phyloP scores from a whole-genome alignment of 352 stramenopile genomes.

The Globisporangium ultimum region DNA sequence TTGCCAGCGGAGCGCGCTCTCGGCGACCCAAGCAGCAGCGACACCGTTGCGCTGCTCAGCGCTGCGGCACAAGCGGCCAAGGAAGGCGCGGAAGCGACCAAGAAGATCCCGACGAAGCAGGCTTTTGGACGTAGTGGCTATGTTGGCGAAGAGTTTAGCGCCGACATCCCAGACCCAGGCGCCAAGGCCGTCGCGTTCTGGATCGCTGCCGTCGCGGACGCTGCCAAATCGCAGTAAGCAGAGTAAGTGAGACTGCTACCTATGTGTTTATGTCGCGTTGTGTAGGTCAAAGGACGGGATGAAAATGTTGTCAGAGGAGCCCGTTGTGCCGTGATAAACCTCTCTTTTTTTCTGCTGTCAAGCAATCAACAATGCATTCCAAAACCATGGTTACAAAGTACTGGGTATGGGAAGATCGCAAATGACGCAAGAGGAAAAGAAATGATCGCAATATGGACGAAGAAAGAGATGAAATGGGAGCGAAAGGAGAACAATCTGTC shows the following conservation, averaged over 20 bases:
- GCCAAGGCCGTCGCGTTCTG: slow-evolving; percentile 92
- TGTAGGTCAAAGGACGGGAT: not conserved
- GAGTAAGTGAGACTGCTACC: too few relatives aligned
- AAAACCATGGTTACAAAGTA: too few relatives aligned
- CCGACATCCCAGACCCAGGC: slow-evolving; percentile 92
- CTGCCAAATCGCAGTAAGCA: slow-evolving; percentile 27
- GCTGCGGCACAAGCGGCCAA: slow-evolving; percentile 74
- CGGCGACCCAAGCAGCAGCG: slow-evolving; percentile 13
- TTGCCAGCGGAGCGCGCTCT: slow-evolving; percentile 79
- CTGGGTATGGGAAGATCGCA: too few relatives aligned
- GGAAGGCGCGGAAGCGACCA: slow-evolving; percentile 89
- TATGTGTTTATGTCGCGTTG: not conserved
- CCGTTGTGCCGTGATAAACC: too few relatives aligned
- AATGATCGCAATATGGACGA: too few relatives aligned
- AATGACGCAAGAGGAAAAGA: too few relatives aligned
- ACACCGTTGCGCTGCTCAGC: slow-evolving; percentile 23
- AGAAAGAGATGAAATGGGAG: too few relatives aligned
- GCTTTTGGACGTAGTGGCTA: slow-evolving; percentile 85
- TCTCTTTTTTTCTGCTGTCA: too few relatives aligned
- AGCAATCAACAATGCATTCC: too few relatives aligned
- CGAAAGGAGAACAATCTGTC: too few relatives aligned
- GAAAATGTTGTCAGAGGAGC: too few relatives aligned
- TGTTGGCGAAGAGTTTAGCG: slow-evolving; percentile 81
- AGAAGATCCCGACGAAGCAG: slow-evolving; percentile 76
- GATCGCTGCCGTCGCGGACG: slow-evolving; percentile 61